Percentiles rank a stretch among this genome's conserved stretches.
phyloP scores from a whole-genome alignment of 1,139 yeast species.

The Martiniozyma asiatica region DNA sequence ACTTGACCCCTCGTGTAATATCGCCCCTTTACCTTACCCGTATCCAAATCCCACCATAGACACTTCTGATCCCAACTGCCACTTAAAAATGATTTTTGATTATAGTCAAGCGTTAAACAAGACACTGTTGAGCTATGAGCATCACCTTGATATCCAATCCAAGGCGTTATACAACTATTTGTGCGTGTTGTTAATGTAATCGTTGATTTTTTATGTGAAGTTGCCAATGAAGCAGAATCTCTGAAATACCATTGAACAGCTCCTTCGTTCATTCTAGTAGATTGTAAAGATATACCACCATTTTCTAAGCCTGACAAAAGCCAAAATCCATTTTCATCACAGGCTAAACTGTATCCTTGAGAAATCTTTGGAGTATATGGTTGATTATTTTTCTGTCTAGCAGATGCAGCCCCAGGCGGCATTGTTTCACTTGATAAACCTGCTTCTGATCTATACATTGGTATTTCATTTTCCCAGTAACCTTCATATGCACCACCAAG shows the following conservation, averaged over 20 bases:
- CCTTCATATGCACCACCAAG: slow-evolving; percentile 75
- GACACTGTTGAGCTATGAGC: slow-evolving; percentile 66
- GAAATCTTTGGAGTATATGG: slow-evolving; percentile 55
- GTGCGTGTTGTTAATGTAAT: too few species aligned
- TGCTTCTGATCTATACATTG: slow-evolving; percentile 35
- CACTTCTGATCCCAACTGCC: slow-evolving; percentile 87
- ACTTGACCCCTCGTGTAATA: slow-evolving; percentile 34
- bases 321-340: slow-evolving; percentile 76
- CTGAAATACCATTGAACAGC: slow-evolving; percentile 60
- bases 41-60: slow-evolving; percentile 75
- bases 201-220: slow-evolving; percentile 6
- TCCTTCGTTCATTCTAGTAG: slow-evolving; percentile 79
- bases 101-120: slow-evolving; percentile 47
- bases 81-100: slow-evolving; percentile 53
- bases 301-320: slow-evolving; percentile 66
- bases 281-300: slow-evolving; percentile 83
- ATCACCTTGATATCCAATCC: background rate
- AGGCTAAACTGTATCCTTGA: slow-evolving; percentile 83
- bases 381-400: background rate
- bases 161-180: too few species aligned
- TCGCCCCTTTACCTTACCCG: slow-evolving; percentile 33
- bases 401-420: too few species aligned
- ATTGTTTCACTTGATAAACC: slow-evolving; percentile 8
- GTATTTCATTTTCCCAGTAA: slow-evolving; percentile 96
- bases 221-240: slow-evolving; percentile 7